Conservation (phyloP, 257 asterid species). For the Lithospermum erythrorhizon region DNA sequence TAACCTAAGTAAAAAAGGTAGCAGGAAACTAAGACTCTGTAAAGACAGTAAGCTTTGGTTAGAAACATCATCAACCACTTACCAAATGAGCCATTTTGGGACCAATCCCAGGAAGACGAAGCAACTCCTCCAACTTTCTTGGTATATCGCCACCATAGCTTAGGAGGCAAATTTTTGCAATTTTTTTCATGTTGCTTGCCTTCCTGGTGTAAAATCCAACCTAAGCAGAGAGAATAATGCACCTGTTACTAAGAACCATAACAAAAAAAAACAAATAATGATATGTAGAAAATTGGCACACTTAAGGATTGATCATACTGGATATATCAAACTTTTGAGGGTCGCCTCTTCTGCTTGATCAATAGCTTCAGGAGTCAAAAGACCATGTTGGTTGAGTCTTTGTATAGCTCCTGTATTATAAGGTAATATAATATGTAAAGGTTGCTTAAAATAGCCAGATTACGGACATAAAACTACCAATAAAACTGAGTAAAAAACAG, state of each 20-base stretch:
- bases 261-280: background rate
- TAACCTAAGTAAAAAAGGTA: constrained; percentile 35
- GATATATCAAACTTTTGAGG: constrained; percentile 74
- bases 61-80: constrained; percentile 11
- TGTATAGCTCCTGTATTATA: constrained; percentile 75
- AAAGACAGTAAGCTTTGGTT: constrained; percentile 1
- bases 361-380: constrained; percentile 77
- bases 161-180: constrained; percentile 65
- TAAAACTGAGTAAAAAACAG: no score
- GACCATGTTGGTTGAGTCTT: constrained; percentile 62
- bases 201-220: constrained; percentile 93
- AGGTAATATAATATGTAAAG: background rate
- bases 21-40: background rate
- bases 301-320: constrained; percentile 38
- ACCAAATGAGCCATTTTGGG: constrained; percentile 99
- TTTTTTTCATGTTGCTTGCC: constrained; percentile 82
- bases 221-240: constrained; percentile 25
- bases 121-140: constrained; percentile 69
- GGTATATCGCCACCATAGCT: constrained; percentile 86
- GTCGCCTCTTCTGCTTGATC: constrained; percentile 53
- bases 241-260: background rate
- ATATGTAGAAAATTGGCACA: constrained; percentile 7
- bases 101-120: constrained; percentile 91
- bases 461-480: no score
- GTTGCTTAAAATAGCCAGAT: no score